Conservation (phyloP, 768 basidiomycete species). For the Trametes meyenii region DNA sequence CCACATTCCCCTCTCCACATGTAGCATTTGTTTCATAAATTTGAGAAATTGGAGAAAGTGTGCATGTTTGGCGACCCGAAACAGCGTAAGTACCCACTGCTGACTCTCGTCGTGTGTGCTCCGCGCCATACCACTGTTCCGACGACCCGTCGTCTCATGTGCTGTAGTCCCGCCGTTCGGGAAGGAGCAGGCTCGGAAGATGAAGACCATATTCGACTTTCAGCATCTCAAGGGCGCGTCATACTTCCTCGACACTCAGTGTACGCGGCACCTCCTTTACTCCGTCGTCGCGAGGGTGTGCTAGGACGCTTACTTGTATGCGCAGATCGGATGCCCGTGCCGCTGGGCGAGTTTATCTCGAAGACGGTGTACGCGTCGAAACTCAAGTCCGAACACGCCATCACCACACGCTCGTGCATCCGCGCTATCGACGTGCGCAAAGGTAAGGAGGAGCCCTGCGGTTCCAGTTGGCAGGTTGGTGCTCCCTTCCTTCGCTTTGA, state of each 20-base stretch:
- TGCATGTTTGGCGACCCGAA: slow-evolving; percentile 21
- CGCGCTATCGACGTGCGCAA: slow-evolving; percentile 44
- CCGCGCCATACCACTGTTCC: background rate
- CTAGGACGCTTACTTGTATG: background rate
- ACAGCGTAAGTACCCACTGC: background rate
- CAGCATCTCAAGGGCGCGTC: slow-evolving; percentile 29
- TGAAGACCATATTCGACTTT: slow-evolving; percentile 40
- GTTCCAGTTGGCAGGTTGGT: slow-evolving; percentile 49
- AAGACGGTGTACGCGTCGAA: slow-evolving; percentile 32
- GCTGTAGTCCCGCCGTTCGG: slow-evolving; percentile 38
- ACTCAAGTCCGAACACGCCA: slow-evolving; percentile 30
- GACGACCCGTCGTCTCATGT: background rate
- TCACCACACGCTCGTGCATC: slow-evolving; percentile 27
- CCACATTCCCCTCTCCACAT: background rate
- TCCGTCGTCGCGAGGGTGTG: background rate
- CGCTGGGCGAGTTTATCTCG: slow-evolving; percentile 39
- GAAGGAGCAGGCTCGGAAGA: slow-evolving; percentile 31
- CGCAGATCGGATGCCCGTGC: slow-evolving; percentile 40
- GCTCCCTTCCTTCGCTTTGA: background rate
- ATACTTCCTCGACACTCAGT: slow-evolving; percentile 39
- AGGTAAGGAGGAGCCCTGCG: slow-evolving; percentile 41
- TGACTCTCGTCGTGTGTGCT: background rate
- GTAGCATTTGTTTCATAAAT: slow-evolving; percentile 36
- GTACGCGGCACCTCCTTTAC: slow-evolving; percentile 24
- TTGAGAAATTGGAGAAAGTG: slow-evolving; percentile 38